A percentile compares a stretch with the other conserved stretches of the same genome.
phyloP scores from a whole-genome alignment of 768 basidiomycete species.

The Rhodotorula sphaerocarpa region DNA sequence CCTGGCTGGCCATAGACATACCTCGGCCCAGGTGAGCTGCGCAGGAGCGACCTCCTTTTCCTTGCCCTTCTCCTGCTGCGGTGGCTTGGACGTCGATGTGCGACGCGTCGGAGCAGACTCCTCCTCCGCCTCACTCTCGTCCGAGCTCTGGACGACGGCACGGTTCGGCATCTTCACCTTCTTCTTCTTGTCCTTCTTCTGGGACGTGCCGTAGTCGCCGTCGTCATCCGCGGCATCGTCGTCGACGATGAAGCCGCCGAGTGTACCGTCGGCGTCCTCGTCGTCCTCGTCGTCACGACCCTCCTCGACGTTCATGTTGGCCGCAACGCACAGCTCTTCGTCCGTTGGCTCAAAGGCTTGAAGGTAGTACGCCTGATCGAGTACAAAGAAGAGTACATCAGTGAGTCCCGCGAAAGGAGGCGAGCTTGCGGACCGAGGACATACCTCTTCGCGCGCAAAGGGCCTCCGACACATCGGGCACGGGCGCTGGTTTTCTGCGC shows the following conservation, averaged over 20 bases:
- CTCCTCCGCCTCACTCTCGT: slow-evolving; percentile 32
- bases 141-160: slow-evolving; percentile 25
- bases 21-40: background rate
- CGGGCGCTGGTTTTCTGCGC: slow-evolving; percentile 49
- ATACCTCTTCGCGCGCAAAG: slow-evolving; percentile 46
- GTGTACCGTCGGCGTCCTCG: slow-evolving; percentile 21
- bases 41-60: slow-evolving; percentile 2
- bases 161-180: slow-evolving; percentile 24
- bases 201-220: slow-evolving; percentile 32
- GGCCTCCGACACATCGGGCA: slow-evolving; percentile 56
- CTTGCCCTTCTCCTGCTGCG: slow-evolving; percentile 10
- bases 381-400: too few relatives aligned
- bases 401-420: background rate
- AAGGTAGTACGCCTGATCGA: slow-evolving; percentile 50
- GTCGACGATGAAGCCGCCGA: slow-evolving; percentile 25
- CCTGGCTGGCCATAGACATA: background rate
- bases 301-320: slow-evolving; percentile 14
- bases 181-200: slow-evolving; percentile 11
- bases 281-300: slow-evolving; percentile 17
- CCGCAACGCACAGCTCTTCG: slow-evolving; percentile 49
- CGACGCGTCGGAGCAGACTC: background rate
- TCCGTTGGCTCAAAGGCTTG: slow-evolving; percentile 58
- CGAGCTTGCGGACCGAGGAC: background rate
- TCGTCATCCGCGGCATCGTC: slow-evolving; percentile 42
- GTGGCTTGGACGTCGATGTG: background rate